phyloP scores from a whole-genome alignment of 2,329 filamentous ascomycete genomes.

The Cercospora sesami region DNA sequence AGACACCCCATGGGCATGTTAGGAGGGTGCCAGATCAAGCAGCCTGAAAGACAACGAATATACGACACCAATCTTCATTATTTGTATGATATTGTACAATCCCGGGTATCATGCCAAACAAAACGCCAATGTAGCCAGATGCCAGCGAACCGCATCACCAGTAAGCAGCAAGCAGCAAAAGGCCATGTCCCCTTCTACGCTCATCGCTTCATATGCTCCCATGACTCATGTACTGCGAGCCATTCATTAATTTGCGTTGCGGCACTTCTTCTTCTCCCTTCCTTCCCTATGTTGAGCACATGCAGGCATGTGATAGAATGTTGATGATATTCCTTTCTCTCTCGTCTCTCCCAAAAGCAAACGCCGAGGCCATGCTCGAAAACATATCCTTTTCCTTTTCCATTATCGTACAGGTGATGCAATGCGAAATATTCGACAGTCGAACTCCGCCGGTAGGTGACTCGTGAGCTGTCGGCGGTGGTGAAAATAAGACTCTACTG shows the following conservation, averaged over 20 bases:
- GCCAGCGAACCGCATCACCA: not conserved
- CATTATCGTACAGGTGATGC: conserved; percentile 8
- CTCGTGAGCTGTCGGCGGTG: not conserved
- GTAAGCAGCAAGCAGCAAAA: not conserved
- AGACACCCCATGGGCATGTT: too few relatives aligned
- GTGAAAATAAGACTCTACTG: not conserved
- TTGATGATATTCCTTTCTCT: not conserved
- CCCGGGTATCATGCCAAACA: conserved; percentile 2
- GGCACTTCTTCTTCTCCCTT: not conserved
- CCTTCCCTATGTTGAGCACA: not conserved
- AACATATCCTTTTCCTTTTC: not conserved
- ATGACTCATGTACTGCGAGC: conserved; percentile 5
- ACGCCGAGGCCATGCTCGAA: conserved; percentile 1
- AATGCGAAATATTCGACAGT: not conserved
- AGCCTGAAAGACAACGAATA: not conserved
- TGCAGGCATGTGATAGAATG: not conserved
- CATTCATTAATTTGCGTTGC: conserved; percentile 1
- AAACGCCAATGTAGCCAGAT: not conserved
- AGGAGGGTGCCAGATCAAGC: not conserved
- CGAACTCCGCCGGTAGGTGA: not conserved
- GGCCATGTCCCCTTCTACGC: not conserved
- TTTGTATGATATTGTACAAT: conserved; percentile 3
- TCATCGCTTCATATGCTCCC: not conserved
- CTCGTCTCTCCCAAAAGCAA: not conserved
- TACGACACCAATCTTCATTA: not conserved